Percentiles rank a stretch among this genome's conserved stretches.
These are phyloP conservation scores for Aspergillus aculeatinus DNA, from an alignment of 2,329 filamentous ascomycete genomes.

Conservation along the genomic window DNA sequence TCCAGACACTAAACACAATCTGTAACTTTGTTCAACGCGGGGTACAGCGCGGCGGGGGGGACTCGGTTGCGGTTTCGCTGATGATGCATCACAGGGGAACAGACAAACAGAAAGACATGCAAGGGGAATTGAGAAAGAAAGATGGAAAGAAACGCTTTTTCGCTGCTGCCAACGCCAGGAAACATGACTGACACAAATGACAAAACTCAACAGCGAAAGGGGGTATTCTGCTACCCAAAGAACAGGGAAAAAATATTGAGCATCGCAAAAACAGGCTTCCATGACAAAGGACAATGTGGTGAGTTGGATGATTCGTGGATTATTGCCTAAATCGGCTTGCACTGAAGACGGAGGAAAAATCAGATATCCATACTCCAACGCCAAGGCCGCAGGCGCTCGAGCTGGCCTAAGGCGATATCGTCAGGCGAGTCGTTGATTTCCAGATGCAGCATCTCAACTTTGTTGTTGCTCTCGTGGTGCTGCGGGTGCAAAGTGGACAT, in stretches of 20 bases:
- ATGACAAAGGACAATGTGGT: conserved; percentile 3
- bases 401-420: conserved; percentile 32
- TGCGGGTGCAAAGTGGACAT: conserved; percentile 30
- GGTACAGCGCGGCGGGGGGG: background rate
- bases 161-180: conserved; percentile 8
- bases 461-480: conserved; percentile 27
- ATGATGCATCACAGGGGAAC: conserved; percentile 5
- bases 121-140: background rate
- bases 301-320: background rate
- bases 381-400: conserved; percentile 38
- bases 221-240: conserved; percentile 9
- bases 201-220: conserved; percentile 5
- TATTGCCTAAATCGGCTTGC: background rate
- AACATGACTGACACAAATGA: background rate
- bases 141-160: conserved; percentile 2
- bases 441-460: conserved; percentile 36
- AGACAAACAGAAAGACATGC: background rate
- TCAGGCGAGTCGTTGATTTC: conserved; percentile 37
- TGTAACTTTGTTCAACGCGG: background rate
- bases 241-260: background rate
- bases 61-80: conserved; percentile 1
- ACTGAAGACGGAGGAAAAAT: conserved; percentile 4
- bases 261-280: conserved; percentile 1
- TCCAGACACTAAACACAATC: conserved; percentile 1
- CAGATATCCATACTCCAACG: conserved; percentile 48